Evolutionary conservation across 495 filamentous ascomycete species (phyloP).

Genomic region (Podospora pseudopauciseta): DNA sequence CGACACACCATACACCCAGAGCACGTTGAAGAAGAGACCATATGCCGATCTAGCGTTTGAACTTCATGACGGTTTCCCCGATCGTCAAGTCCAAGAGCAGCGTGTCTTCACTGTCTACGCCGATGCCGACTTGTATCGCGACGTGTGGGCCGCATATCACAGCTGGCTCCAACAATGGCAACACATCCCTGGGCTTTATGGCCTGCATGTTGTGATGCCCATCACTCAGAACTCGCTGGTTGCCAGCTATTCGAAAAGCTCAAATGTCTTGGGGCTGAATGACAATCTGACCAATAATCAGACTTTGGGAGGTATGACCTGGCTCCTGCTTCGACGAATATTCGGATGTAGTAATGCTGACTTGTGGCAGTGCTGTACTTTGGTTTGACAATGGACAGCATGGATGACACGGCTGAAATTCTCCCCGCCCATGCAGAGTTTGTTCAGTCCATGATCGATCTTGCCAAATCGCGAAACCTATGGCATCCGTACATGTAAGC

Average conservation of each 20-base stretch:
- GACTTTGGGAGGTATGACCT: neutral
- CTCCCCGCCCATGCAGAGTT: neutral
- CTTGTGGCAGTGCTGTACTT: neutral
- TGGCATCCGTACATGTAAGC: neutral
- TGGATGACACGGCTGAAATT: neutral
- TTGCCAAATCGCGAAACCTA: neutral
- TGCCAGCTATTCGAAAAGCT: neutral
- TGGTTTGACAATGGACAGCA: neutral
- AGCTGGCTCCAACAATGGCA: neutral
- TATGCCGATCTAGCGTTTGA: neutral
- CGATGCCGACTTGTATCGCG: neutral
- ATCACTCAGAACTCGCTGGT: neutral
- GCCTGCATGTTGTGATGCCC: neutral
- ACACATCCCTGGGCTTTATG: neutral
- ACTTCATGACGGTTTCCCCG: neutral
- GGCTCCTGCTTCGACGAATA: neutral
- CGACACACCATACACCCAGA: neutral
- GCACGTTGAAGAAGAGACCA: neutral
- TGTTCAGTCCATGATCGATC: slow-evolving; percentile 1
- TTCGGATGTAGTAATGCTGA: neutral
- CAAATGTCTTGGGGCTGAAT: neutral
- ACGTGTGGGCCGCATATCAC: neutral
- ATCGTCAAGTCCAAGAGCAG: neutral
- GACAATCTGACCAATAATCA: neutral
- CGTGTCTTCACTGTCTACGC: neutral